These are phyloP conservation scores for Westerdykella aurantiaca DNA, from an alignment of 2,329 filamentous ascomycete genomes.

Conservation along the genomic window DNA sequence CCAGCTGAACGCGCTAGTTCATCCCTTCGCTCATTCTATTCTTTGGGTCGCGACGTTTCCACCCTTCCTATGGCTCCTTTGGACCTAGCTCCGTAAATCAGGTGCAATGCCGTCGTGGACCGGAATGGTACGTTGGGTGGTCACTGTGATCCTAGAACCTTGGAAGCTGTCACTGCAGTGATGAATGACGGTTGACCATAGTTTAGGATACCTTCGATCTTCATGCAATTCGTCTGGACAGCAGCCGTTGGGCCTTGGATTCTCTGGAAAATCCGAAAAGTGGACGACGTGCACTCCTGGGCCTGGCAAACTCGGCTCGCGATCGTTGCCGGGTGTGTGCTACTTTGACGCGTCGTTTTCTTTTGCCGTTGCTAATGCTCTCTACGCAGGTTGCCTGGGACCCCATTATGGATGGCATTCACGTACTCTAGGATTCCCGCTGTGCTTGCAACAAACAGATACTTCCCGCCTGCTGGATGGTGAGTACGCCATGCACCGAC, in stretches of 20 bases:
- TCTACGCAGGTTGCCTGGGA: conserved; percentile 28
- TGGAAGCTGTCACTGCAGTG: background rate
- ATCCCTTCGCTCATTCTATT: conserved; percentile 56
- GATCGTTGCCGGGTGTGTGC: conserved; percentile 31
- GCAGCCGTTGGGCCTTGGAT: conserved; percentile 34
- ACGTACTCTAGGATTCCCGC: conserved; percentile 24
- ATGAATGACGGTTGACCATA: conserved; percentile 6
- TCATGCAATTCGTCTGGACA: conserved; percentile 35
- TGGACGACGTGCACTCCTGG: conserved; percentile 36
- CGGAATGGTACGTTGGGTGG: conserved; percentile 56
- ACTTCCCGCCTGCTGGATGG: conserved; percentile 33
- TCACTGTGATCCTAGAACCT: background rate
- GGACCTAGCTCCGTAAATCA: conserved; percentile 44
- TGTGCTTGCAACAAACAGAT: conserved; percentile 24
- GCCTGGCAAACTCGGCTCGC: conserved; percentile 37
- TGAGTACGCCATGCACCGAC: conserved; percentile 11
- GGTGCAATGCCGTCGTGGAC: conserved; percentile 46
- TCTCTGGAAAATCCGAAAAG: conserved; percentile 34
- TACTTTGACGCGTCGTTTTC: background rate
- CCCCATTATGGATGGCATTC: conserved; percentile 35
- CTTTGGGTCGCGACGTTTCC: conserved; percentile 60
- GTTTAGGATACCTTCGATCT: conserved; percentile 32
- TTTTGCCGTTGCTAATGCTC: conserved; percentile 14
- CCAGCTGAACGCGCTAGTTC: conserved; percentile 42
- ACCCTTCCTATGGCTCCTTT: conserved; percentile 51